Percentiles rank a stretch among this genome's conserved stretches.
These are phyloP conservation scores for Comarum palustre DNA, from an alignment of 306 rosid species.

Conservation along the genomic window DNA sequence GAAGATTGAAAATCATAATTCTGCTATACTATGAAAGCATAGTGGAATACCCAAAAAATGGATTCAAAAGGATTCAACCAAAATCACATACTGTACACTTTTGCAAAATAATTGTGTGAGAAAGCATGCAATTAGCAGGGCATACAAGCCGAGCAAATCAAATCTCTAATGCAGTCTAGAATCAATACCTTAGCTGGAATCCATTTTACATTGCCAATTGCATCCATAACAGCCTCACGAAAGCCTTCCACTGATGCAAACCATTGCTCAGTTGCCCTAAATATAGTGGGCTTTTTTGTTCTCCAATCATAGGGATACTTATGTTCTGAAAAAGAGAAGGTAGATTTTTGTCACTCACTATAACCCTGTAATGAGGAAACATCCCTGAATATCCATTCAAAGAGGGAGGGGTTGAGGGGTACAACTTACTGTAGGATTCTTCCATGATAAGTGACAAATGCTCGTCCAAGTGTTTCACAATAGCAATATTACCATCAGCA, in stretches of 20 bases:
- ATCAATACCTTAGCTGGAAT: slow-evolving; percentile 82
- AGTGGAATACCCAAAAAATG: not conserved
- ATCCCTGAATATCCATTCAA: not conserved
- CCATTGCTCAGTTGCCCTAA: slow-evolving; percentile 99
- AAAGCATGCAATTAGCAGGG: slow-evolving; percentile 1
- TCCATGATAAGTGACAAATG: slow-evolving; percentile 71
- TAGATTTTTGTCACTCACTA: slow-evolving; percentile 12
- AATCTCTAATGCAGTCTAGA: not conserved
- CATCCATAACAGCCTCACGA: slow-evolving; percentile 72
- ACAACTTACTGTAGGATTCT: slow-evolving; percentile 73
- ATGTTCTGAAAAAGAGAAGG: slow-evolving; percentile 61
- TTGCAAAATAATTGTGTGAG: not conserved
- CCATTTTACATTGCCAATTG: slow-evolving; percentile 84
- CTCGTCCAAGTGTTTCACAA: slow-evolving; percentile 79
- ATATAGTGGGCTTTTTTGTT: slow-evolving; percentile 91
- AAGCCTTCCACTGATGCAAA: slow-evolving; percentile 99
- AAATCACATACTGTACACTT: not conserved
- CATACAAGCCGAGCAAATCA: not conserved
- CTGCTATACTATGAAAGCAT: slow-evolving; percentile 2
- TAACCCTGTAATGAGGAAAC: not conserved
- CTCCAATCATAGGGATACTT: slow-evolving; percentile 99
- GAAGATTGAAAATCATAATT: not conserved
- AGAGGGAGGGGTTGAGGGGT: not conserved
- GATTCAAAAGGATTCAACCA: not conserved
- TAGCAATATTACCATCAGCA: slow-evolving; percentile 81